Percentiles rank a stretch among this genome's conserved stretches.
phyloP scores from a whole-genome alignment of 1,284 basidiomycete species.

The Inonotus obliquus region DNA sequence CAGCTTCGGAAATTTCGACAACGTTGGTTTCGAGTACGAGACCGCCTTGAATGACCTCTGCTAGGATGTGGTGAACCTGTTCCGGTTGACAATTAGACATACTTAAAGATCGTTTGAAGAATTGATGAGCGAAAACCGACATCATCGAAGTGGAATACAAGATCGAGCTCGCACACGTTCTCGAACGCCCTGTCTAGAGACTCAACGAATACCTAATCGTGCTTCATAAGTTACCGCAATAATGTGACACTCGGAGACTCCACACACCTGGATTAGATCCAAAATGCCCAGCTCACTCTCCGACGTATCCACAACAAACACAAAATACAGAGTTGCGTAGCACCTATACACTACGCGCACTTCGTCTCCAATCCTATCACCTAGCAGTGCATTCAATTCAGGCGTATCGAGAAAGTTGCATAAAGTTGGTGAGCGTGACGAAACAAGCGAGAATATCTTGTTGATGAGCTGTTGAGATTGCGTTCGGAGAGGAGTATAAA shows the following conservation, averaged over 20 bases:
- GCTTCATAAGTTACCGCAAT: neutral
- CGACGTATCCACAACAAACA: conserved; percentile 82
- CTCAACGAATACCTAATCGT: conserved; percentile 87
- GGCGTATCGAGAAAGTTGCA: conserved; percentile 94
- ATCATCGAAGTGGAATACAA: conserved; percentile 99
- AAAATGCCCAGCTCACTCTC: conserved; percentile 98
- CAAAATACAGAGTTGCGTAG: conserved; percentile 98
- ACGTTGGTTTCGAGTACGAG: conserved; percentile 98
- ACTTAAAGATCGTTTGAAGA: neutral
- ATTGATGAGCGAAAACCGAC: conserved; percentile 39
- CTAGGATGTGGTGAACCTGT: conserved; percentile 90
- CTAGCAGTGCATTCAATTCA: conserved; percentile 75
- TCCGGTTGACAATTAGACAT: neutral
- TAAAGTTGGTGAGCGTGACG: conserved; percentile 68
- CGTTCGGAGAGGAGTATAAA: conserved; percentile 85
- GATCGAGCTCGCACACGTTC: conserved; percentile 97
- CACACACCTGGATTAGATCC: conserved; percentile 90
- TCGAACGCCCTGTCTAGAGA: conserved; percentile 93
- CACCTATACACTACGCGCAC: conserved; percentile 82
- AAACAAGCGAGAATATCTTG: conserved; percentile 83
- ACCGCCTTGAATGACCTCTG: conserved; percentile 95
- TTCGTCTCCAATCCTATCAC: conserved; percentile 47
- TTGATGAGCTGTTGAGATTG: conserved; percentile 70
- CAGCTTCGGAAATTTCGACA: conserved; percentile 78
- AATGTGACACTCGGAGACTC: conserved; percentile 22